phyloP scores from a whole-genome alignment of 2,329 filamentous ascomycete genomes.

The Ceratocystiopsis brevicomis region DNA sequence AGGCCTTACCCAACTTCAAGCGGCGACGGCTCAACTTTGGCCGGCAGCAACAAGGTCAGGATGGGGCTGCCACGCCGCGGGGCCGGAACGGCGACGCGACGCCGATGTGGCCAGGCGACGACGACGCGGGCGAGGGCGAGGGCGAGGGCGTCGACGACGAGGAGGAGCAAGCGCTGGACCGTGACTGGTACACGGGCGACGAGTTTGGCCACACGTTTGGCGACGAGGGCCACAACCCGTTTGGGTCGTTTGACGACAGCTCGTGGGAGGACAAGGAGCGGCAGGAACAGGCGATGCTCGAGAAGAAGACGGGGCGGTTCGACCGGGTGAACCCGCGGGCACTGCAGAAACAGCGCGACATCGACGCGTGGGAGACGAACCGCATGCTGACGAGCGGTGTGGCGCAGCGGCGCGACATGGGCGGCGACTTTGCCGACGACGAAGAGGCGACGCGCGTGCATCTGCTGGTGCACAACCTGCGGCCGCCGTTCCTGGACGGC shows the following conservation, averaged over 20 bases:
- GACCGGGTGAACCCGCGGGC: slow-evolving; percentile 51
- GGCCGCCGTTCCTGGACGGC: slow-evolving; percentile 86
- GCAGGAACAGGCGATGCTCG: slow-evolving; percentile 50
- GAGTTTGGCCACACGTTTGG: slow-evolving; percentile 70
- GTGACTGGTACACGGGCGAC: slow-evolving; percentile 84
- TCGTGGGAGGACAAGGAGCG: slow-evolving; percentile 54
- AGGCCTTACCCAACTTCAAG: slow-evolving; percentile 23
- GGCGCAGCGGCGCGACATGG: slow-evolving; percentile 69
- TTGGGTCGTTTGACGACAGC: slow-evolving; percentile 56
- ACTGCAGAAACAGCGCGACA: slow-evolving; percentile 77
- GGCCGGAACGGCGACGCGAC: slow-evolving; percentile 12
- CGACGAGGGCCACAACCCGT: slow-evolving; percentile 84
- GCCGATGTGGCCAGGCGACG: slow-evolving; percentile 37
- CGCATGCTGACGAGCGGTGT: slow-evolving; percentile 95
- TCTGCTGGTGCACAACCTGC: slow-evolving; percentile 78
- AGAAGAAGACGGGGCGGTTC: slow-evolving; percentile 59
- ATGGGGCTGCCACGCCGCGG: slow-evolving; percentile 9
- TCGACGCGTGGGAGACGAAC: slow-evolving; percentile 97
- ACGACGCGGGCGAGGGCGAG: too few species aligned
- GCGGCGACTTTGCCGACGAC: slow-evolving; percentile 71
- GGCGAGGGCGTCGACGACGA: slow-evolving; percentile 42
- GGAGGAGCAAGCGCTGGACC: slow-evolving; percentile 58
- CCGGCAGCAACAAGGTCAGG: slow-evolving; percentile 23
- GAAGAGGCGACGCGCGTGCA: slow-evolving; percentile 81
- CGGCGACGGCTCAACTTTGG: slow-evolving; percentile 46